Percentiles rank a stretch among this genome's conserved stretches.
These are phyloP conservation scores for Drechslerella coelobrocha DNA, from an alignment of 2,329 filamentous ascomycete species.

Conservation along the genomic window DNA sequence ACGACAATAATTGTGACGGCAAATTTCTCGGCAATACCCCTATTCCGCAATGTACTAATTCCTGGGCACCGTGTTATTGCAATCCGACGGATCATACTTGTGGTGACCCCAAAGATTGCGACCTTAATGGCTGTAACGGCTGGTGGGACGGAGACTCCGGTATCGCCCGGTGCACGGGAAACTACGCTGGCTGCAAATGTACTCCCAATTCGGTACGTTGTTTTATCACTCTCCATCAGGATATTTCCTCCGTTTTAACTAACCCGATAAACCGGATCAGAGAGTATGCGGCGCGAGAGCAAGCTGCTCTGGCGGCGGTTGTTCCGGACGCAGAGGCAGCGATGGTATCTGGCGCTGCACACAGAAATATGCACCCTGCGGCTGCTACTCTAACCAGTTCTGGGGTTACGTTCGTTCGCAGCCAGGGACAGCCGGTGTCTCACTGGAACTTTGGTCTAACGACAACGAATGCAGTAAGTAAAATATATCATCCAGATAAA, in stretches of 20 bases:
- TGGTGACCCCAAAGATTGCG: conserved; percentile 4
- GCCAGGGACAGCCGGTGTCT: conserved; percentile 7
- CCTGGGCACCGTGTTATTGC: neutral
- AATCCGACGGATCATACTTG: conserved; percentile 14
- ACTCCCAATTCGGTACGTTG: conserved; percentile 4
- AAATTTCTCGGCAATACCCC: no score
- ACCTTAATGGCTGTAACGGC: conserved; percentile 12
- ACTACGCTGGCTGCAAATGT: conserved; percentile 13
- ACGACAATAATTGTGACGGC: no score
- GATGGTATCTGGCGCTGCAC: conserved; percentile 27
- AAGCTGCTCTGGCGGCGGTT: conserved; percentile 14
- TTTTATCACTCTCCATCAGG: neutral
- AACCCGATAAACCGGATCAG: neutral
- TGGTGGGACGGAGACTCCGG: conserved; percentile 7
- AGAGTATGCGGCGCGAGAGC: conserved; percentile 10
- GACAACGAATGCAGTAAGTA: conserved; percentile 32
- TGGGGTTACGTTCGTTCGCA: conserved; percentile 17
- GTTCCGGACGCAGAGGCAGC: conserved; percentile 14
- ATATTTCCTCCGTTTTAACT: neutral
- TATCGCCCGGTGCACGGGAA: conserved; percentile 13
- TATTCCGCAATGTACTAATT: no score
- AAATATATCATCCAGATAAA: neutral
- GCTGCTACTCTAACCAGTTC: neutral
- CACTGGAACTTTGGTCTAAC: conserved; percentile 10
- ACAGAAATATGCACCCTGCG: conserved; percentile 12